Evolutionary conservation across 306 rosid genomes (phyloP).

Genomic region (Astragalus membranaceus): DNA sequence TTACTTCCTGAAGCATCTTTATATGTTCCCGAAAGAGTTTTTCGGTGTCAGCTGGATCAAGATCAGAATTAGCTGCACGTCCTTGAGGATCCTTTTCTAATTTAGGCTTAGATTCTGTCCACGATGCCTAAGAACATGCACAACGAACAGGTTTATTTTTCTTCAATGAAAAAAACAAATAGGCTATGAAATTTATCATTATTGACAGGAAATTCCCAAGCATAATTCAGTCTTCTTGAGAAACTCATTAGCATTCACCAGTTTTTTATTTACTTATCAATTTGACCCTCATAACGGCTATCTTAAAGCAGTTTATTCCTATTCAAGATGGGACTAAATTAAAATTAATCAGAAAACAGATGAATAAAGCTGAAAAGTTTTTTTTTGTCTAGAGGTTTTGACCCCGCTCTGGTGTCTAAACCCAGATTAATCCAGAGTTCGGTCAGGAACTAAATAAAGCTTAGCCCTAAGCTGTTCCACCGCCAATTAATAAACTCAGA

Average conservation of each 20-base stretch:
- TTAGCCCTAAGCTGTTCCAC: too few species aligned
- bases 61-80: conserved; percentile 73
- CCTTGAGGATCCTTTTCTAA: conserved; percentile 87
- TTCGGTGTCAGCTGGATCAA: conserved; percentile 73
- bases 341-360: background rate
- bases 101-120: conserved; percentile 80
- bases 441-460: too few species aligned
- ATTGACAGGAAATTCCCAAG: background rate
- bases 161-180: background rate
- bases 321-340: background rate
- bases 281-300: background rate
- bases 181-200: background rate
- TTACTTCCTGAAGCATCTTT: conserved; percentile 91
- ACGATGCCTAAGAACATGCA: conserved; percentile 59
- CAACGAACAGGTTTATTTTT: background rate
- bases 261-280: background rate
- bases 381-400: too few species aligned
- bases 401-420: too few species aligned
- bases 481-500: too few species aligned
- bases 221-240: background rate
- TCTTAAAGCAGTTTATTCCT: conserved; percentile 1
- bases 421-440: too few species aligned
- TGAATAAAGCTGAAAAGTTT: background rate
- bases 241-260: background rate
- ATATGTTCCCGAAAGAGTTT: conserved; percentile 83